Percentiles rank a stretch among this genome's conserved stretches.
Evolutionary conservation across 2,329 filamentous ascomycete genomes (phyloP).

Genomic region (Neoscytalidium dimidiatum): DNA sequence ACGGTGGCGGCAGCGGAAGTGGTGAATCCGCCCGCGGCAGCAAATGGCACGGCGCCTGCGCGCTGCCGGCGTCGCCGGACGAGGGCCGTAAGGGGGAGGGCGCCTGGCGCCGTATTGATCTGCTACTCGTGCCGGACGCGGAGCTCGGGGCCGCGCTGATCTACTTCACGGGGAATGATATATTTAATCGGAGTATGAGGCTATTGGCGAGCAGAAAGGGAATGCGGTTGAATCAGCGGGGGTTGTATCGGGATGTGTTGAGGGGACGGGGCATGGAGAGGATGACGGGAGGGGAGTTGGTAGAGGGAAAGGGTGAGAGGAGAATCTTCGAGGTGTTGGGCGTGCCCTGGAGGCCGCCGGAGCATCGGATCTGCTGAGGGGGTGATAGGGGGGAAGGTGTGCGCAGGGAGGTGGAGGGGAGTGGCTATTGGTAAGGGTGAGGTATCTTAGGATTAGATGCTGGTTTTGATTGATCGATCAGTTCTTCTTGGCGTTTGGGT

Average conservation of each 20-base stretch:
- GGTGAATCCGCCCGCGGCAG: conserved; percentile 55
- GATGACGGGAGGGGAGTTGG: conserved; percentile 65
- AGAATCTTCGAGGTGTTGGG: conserved; percentile 79
- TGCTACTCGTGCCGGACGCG: conserved; percentile 76
- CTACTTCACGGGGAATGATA: conserved; percentile 96
- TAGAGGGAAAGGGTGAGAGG: conserved; percentile 76
- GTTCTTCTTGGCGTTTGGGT: too few species aligned
- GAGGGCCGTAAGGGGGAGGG: background rate
- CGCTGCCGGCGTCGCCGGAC: conserved; percentile 58
- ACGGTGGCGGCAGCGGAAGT: conserved; percentile 41
- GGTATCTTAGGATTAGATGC: too few species aligned
- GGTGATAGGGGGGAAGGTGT: background rate
- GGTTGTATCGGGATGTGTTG: conserved; percentile 72
- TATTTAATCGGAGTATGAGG: conserved; percentile 87
- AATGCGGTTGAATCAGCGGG: conserved; percentile 83
- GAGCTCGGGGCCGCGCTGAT: conserved; percentile 83
- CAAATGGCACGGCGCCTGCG: conserved; percentile 88
- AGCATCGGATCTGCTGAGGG: conserved; percentile 64
- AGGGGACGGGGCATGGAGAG: conserved; percentile 60
- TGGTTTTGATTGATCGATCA: too few species aligned
- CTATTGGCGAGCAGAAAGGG: conserved; percentile 77
- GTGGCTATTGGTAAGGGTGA: background rate
- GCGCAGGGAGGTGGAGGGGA: background rate
- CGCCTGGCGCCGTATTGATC: conserved; percentile 81
- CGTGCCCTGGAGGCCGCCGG: conserved; percentile 80